Evolutionary conservation across 2,329 filamentous ascomycete genomes (phyloP), one percentile per base, ranked within the genome.

Genomic region (Venturia effusa): DNA sequence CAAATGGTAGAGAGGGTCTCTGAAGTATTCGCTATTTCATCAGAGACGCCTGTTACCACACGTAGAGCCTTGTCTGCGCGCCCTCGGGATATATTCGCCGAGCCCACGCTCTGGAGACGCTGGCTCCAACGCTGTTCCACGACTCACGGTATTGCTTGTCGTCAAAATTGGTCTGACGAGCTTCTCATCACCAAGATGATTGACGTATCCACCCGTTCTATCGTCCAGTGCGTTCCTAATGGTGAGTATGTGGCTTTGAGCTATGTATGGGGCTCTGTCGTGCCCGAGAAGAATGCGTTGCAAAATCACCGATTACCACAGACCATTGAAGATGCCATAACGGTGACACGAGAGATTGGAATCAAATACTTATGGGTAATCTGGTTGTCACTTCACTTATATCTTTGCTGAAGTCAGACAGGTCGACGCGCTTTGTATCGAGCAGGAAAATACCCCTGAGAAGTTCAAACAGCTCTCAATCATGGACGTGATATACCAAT

Each of bases 401-500:
- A n/a, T 34, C 30, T 8, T 10, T 24, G 34, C 51, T 57, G 34
- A 57, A 34, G 5, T 22, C 17, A 22, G 15, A 19, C 27, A 57
- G 51, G 27, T 54, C 24, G 61, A 62, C 24, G 43, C 24, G 6
- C 30, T 41, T 32, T 62, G 61, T 27, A 62, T 62, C 30, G 34
- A 62, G 15, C 61, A 62, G 17, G 34, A 40, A 37, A 13, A 62
- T 15, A 43, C 40, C 27, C 19, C n/a, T 2, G 27, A 51, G 19
- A 62, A 62, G 19, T 37, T 27, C 7, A n/a, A 40, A 37, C 61
- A 62, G 34, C 40, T 62, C 43, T 40, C 24, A 22, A 62, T 48
- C 24, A 62, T 62, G 61, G 61, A 62, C n/a, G n/a, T 45, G n/a
- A 62, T 62, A 19, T 62, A 62, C 43, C 34, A 62, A 34, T 41